Conservation (phyloP, 257 asterid genomes). For the Echium plantagineum region DNA sequence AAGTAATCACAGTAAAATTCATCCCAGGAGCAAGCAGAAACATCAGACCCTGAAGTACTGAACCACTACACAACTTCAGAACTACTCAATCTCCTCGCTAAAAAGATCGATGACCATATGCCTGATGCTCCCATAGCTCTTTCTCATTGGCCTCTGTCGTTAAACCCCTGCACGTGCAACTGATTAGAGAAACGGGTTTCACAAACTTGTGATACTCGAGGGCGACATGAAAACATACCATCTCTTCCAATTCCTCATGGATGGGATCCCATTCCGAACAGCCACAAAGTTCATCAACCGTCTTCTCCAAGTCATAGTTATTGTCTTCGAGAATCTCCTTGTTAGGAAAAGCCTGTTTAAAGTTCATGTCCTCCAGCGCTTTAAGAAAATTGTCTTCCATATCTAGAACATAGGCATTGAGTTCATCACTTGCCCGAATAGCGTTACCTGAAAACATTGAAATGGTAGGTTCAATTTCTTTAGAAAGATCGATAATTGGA, state of each 20-base stretch:
- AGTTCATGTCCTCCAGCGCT: slow-evolving; percentile 75
- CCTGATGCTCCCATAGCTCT: slow-evolving; percentile 73
- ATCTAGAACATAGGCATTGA: slow-evolving; percentile 9
- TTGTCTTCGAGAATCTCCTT: slow-evolving; percentile 60
- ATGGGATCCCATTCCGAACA: slow-evolving; percentile 68
- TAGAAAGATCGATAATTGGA: slow-evolving; percentile 21
- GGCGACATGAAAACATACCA: slow-evolving; percentile 36
- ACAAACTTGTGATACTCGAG: neutral
- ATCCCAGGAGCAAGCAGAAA: too few species aligned
- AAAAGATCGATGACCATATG: slow-evolving; percentile 77
- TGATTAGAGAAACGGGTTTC: neutral
- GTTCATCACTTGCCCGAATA: slow-evolving; percentile 16
- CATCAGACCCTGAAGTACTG: too few species aligned
- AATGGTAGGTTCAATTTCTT: slow-evolving; percentile 13
- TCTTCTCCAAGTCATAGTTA: slow-evolving; percentile 51
- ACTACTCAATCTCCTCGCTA: slow-evolving; percentile 26
- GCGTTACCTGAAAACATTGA: slow-evolving; percentile 1
- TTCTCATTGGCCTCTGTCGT: slow-evolving; percentile 47
- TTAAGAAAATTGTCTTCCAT: slow-evolving; percentile 45
- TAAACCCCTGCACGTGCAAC: slow-evolving; percentile 50
- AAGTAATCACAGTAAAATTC: too few species aligned
- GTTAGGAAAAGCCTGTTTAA: slow-evolving; percentile 54
- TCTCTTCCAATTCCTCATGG: slow-evolving; percentile 68
- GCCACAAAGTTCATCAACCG: slow-evolving; percentile 64
- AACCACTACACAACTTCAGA: neutral